These are phyloP conservation scores for Lasiosphaeria ovina DNA, from an alignment of 495 filamentous ascomycete species.

Conservation along the genomic window DNA sequence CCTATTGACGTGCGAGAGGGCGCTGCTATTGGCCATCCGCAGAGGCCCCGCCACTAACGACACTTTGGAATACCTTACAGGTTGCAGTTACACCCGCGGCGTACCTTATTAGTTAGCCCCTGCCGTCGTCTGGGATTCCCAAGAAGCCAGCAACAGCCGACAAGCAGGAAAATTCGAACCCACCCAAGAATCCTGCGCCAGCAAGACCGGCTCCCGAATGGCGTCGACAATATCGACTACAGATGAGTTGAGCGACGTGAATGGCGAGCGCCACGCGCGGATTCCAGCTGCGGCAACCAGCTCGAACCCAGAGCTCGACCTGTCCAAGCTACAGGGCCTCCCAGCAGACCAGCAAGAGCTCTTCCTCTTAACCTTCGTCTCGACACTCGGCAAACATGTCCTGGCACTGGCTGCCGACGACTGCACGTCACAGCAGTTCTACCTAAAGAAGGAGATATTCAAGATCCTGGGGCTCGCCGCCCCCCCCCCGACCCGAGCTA, in stretches of 20 bases:
- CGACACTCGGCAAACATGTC: slow-evolving; percentile 78
- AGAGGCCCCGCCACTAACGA: no score
- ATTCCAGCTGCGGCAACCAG: slow-evolving; percentile 32
- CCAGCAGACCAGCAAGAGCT: slow-evolving; percentile 95
- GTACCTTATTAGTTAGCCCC: no score
- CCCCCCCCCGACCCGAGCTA: slow-evolving; percentile 81
- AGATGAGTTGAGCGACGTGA: slow-evolving; percentile 25
- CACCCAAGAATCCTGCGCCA: background rate
- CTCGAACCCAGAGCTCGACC: slow-evolving; percentile 68
- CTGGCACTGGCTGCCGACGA: slow-evolving; percentile 69
- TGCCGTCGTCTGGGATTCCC: background rate
- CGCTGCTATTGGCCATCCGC: background rate
- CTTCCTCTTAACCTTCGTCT: slow-evolving; percentile 85
- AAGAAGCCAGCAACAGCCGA: background rate
- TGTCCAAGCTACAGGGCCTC: slow-evolving; percentile 82
- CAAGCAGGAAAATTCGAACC: background rate
- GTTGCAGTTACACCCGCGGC: no score
- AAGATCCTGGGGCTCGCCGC: slow-evolving; percentile 84
- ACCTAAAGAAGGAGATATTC: slow-evolving; percentile 85
- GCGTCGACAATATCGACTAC: slow-evolving; percentile 16
- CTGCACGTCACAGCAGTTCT: slow-evolving; percentile 81
- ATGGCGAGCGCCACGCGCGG: slow-evolving; percentile 21
- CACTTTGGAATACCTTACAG: no score
- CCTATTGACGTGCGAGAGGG: background rate
- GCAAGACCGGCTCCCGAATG: slow-evolving; percentile 7